Evolutionary conservation across 2,329 filamentous ascomycete species (phyloP).

Genomic region (Exophiala xenobiotica): DNA sequence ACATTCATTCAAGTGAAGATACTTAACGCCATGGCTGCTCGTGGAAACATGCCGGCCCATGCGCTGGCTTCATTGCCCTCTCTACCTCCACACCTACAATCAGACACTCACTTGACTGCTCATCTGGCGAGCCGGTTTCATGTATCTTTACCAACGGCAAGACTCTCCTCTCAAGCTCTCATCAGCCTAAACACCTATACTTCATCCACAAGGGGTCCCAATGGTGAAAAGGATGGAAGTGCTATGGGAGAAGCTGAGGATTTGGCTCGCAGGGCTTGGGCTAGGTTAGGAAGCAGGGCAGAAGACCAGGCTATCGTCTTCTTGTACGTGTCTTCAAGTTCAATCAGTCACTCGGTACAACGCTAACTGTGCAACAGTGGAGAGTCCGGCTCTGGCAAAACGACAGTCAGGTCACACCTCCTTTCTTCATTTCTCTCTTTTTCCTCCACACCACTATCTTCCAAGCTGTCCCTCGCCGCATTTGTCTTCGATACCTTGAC

Average conservation of each 20-base stretch:
- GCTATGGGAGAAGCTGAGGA: constrained; percentile 91
- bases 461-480: constrained; percentile 86
- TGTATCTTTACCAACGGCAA: constrained; percentile 81
- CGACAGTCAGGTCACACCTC: constrained; percentile 85
- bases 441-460: constrained; percentile 87
- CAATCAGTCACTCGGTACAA: constrained; percentile 21
- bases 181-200: constrained; percentile 95
- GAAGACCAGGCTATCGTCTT: constrained; percentile 95
- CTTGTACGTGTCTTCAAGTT: constrained; percentile 62
- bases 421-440: constrained; percentile 82
- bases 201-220: constrained; percentile 78
- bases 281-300: constrained; percentile 78
- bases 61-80: constrained; percentile 80
- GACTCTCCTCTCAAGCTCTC: constrained; percentile 85
- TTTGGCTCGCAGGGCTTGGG: constrained; percentile 80
- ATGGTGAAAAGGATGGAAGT: constrained; percentile 89
- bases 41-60: constrained; percentile 59
- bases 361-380: constrained; percentile 60
- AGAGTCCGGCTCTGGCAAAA: constrained; percentile 95
- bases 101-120: constrained; percentile 52
- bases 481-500: constrained; percentile 96
- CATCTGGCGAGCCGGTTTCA: constrained; percentile 69
- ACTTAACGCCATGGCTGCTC: constrained; percentile 40
- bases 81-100: constrained; percentile 68
- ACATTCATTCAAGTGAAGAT: background rate